Conservation (phyloP, 495 filamentous ascomycete species). For the Acidiella bohemica region DNA sequence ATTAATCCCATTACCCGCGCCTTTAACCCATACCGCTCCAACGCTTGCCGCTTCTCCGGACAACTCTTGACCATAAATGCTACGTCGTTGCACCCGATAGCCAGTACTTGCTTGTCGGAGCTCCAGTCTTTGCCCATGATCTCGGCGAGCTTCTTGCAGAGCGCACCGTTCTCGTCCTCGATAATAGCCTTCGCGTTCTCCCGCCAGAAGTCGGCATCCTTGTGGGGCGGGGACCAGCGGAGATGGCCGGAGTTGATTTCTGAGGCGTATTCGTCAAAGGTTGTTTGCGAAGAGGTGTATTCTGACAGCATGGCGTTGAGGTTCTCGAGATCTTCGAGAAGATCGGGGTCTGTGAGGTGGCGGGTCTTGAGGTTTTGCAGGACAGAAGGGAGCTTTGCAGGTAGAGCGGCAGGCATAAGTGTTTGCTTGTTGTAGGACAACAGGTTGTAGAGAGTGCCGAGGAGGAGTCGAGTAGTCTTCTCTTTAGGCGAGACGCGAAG, state of each 20-base stretch:
- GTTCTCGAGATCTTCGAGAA: constrained; percentile 67
- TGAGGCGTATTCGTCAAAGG: constrained; percentile 87
- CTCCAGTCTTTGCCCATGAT: constrained; percentile 79
- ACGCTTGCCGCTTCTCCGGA: constrained; percentile 64
- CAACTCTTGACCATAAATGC: constrained; percentile 80
- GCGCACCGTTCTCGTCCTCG: constrained; percentile 64
- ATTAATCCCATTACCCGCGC: constrained; percentile 89
- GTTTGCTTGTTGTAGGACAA: constrained; percentile 59
- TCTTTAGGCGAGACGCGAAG: constrained; percentile 89
- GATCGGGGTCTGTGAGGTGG: constrained; percentile 77
- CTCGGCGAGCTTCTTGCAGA: constrained; percentile 72
- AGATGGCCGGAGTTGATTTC: constrained; percentile 82
- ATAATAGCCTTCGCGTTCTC: constrained; percentile 90
- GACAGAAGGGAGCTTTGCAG: constrained; percentile 67
- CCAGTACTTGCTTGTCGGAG: constrained; percentile 86
- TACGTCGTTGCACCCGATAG: constrained; percentile 91
- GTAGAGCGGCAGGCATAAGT: constrained; percentile 67
- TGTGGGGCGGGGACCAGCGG: constrained; percentile 90
- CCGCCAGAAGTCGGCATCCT: constrained; percentile 79
- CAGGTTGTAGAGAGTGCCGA: constrained; percentile 81
- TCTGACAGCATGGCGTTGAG: constrained; percentile 73
- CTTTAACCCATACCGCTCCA: constrained; percentile 89
- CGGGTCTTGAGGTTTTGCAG: constrained; percentile 68
- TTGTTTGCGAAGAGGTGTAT: constrained; percentile 92
- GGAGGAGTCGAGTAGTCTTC: constrained; percentile 84